A percentile compares a stretch with the other conserved stretches of the same genome.
phyloP scores from a whole-genome alignment of 1,284 basidiomycete species.

The Puccinia hordei region DNA sequence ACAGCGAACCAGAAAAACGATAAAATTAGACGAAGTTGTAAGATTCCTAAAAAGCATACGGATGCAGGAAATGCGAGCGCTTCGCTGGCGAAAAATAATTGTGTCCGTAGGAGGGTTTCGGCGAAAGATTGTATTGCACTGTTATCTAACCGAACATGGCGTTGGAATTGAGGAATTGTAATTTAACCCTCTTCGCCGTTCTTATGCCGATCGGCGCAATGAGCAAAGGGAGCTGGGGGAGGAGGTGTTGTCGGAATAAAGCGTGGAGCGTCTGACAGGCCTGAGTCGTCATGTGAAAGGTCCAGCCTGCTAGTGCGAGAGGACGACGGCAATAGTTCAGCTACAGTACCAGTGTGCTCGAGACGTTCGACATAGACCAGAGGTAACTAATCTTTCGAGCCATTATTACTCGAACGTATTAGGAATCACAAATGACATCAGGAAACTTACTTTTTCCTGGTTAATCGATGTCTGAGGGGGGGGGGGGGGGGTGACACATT shows the following conservation, averaged over 20 bases:
- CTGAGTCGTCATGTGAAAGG: no score
- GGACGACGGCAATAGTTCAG: no score
- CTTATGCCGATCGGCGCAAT: not conserved
- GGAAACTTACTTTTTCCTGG: slow-evolving; percentile 3
- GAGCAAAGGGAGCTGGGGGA: not conserved
- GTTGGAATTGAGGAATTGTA: not conserved
- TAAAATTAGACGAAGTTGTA: not conserved
- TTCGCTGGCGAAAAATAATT: slow-evolving; percentile 7
- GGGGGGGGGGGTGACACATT: not conserved
- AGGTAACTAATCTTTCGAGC: not conserved
- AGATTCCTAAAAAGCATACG: not conserved
- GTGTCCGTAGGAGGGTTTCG: not conserved
- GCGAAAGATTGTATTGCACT: slow-evolving; percentile 13
- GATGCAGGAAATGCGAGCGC: not conserved
- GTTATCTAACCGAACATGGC: slow-evolving; percentile 1
- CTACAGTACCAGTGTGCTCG: not conserved
- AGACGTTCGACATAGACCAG: not conserved
- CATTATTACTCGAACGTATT: not conserved
- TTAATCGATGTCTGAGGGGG: not conserved
- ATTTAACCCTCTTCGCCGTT: not conserved
- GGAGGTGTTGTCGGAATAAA: not conserved
- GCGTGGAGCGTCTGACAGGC: not conserved
- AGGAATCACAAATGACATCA: not conserved
- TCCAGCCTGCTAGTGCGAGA: no score
- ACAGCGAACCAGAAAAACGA: not conserved